Base-by-base conservation (phyloP, 257 asterid species). In the Ballota nigra region DNA sequence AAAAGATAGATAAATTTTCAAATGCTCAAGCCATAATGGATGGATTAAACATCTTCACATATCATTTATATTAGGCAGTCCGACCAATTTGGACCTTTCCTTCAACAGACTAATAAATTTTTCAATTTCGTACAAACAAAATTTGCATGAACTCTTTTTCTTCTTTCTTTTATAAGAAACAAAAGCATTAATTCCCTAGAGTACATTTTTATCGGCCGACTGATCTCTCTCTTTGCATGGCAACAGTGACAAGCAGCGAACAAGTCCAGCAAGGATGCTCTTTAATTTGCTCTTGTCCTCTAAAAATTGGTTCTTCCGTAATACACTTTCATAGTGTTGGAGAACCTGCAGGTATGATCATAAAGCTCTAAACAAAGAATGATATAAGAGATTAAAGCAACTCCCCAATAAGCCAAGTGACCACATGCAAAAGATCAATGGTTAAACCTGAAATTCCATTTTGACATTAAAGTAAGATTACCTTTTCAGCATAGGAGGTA, bases 401-500 rank as follows among this genome's bases (percentile, higher is more conserved):
- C 72, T 43, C 56, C 23, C 34, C 29, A 29, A 31, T 45, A 61
- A 66, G 40, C 63, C 49, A 26, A 11, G 31, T 29, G 72, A 69
- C 51, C 43, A 1, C 11, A 33, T 18, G 18, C 60, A 28, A 23
- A 69, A 62, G 64, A 31, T 12, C 13, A 58, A 51, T 15, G 15
- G 19, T 59, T 10, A 18, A 71, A 73, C 29, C 51, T 62, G 62
- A 41, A 64, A 8, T 45, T 49, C 67, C 34, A 74, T 24, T 62
- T 38, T 36, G 38, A 38, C 63, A 57, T 24, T 29, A 18, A 76
- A 66, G 61, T 31, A 29, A 19, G 56, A 59, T 8, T 80, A 94
- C 99, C 98, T 91, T 91, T 75, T 89, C 96, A 78, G 96, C 89
- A 77, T 88, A 88, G 34, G 79, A 41, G 65, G 88, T 78, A 82